Conservation (phyloP, 2,329 filamentous ascomycete genomes). For the Fusarium transvaalense region DNA sequence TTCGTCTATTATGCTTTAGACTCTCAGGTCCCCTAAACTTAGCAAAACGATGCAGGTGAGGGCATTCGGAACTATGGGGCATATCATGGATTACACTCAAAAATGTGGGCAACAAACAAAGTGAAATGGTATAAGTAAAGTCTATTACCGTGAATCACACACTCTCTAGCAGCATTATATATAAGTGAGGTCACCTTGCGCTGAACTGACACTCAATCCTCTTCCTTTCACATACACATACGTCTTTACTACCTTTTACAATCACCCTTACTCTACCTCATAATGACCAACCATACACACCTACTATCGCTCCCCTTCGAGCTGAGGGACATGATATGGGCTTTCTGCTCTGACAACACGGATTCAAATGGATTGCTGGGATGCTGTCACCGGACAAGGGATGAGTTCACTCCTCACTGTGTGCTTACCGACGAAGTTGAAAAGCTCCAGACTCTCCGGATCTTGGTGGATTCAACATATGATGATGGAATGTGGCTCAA, state of each 20-base stretch:
- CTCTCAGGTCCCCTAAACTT: no score
- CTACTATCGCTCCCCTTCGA: slow-evolving; percentile 20
- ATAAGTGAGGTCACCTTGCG: background rate
- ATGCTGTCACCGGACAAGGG: slow-evolving; percentile 15
- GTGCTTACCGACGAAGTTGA: background rate
- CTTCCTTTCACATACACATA: background rate
- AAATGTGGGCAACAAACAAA: background rate
- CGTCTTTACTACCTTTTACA: background rate
- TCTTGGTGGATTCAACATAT: slow-evolving; percentile 21
- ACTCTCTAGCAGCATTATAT: background rate
- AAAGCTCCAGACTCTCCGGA: slow-evolving; percentile 3
- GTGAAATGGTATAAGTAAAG: background rate
- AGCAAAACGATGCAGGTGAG: no score
- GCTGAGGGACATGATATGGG: slow-evolving; percentile 25
- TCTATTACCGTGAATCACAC: background rate
- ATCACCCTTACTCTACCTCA: background rate
- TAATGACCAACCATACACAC: background rate
- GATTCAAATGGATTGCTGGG: slow-evolving; percentile 11
- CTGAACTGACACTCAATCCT: background rate
- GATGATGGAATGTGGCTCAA: slow-evolving; percentile 18
- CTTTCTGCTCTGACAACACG: background rate
- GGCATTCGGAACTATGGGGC: no score
- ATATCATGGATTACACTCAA: no score
- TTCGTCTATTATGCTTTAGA: no score
- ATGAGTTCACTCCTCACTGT: slow-evolving; percentile 14